Conservation (phyloP, 169 alveolate genomes). For the Cryptosporidium ubiquitum region DNA sequence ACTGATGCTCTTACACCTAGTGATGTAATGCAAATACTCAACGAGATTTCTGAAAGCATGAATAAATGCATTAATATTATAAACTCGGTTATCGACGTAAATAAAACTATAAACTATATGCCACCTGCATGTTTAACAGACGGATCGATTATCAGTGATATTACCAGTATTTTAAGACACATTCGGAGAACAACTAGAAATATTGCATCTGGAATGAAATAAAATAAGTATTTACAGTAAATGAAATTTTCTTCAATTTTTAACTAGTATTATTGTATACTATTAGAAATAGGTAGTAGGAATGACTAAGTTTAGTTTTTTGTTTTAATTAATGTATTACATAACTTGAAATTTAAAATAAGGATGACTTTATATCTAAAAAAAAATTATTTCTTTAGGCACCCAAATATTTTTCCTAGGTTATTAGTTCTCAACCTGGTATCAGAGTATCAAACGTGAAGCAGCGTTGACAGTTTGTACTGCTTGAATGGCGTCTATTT, state of each 20-base stretch:
- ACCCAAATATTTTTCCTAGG: conserved; percentile 6
- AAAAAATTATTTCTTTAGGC: neutral
- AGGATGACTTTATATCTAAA: no score
- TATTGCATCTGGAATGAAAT: conserved; percentile 13
- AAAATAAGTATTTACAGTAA: neutral
- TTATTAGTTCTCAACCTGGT: conserved; percentile 17
- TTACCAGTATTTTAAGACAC: conserved; percentile 32
- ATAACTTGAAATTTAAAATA: no score
- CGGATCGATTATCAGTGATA: conserved; percentile 16
- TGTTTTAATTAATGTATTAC: no score
- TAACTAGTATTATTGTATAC: neutral
- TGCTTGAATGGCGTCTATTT: conserved; percentile 17
- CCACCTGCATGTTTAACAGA: neutral
- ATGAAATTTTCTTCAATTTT: no score
- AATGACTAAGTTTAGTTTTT: neutral
- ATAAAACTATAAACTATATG: neutral
- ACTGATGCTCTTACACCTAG: conserved; percentile 40
- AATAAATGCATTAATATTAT: neutral
- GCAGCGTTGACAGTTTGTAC: conserved; percentile 1
- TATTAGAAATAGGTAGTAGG: neutral
- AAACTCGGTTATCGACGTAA: neutral
- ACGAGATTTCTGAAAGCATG: conserved; percentile 16
- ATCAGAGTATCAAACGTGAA: neutral
- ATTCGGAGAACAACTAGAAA: conserved; percentile 46
- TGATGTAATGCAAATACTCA: conserved; percentile 31